Base-by-base conservation (phyloP, 2,329 filamentous ascomycete genomes). In the Gliomastix tumulicola region DNA sequence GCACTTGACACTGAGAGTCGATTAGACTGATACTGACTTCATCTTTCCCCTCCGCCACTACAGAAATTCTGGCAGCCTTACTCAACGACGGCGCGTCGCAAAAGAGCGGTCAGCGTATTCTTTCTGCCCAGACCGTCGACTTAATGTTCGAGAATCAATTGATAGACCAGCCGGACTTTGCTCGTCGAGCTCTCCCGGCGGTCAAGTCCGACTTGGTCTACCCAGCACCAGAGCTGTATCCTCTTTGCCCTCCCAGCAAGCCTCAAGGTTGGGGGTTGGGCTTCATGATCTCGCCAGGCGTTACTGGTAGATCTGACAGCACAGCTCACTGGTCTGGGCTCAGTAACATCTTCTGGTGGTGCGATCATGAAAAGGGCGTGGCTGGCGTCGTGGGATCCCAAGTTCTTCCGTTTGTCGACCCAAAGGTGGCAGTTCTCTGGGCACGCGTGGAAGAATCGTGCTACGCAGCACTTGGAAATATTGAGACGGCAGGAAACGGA, bases 81-180 rank as follows among this genome's bases (percentile, higher is more conserved):
- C 54, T 82, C 17, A 83, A 82, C 48, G 59, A 78, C 41, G 79
- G 79, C 35, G 68, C 56, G 0, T 73, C 65, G n/a, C 71, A 78
- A 0, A 62, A 44, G 1, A 82, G 73, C 0, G 66, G 68, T 3
- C 50, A 55, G 0, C 59, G 61, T 30, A 68, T 83, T 23, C 60
- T 83, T 13, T 59, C 63, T 21, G 56, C 63, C 12, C 58, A 66
- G 27, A 79, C 74, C 0, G 69, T 83, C 2, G 63, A 76, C n/a
- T 49, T 66, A 22, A 76, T 82, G 70, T 81, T 74, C 55, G 60
- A 60, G 41, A 81, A 82, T 48, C 76, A 76, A 44, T 68, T 79
- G 35, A 63, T 69, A 0, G 40, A 66, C 1, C 59, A 66, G 33
- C 69, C 71, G 0, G 45, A 74, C 41, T 74, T 71, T 38, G 64